Base-by-base conservation (phyloP, 208 protist genomes). In the Leishmania major region DNA sequence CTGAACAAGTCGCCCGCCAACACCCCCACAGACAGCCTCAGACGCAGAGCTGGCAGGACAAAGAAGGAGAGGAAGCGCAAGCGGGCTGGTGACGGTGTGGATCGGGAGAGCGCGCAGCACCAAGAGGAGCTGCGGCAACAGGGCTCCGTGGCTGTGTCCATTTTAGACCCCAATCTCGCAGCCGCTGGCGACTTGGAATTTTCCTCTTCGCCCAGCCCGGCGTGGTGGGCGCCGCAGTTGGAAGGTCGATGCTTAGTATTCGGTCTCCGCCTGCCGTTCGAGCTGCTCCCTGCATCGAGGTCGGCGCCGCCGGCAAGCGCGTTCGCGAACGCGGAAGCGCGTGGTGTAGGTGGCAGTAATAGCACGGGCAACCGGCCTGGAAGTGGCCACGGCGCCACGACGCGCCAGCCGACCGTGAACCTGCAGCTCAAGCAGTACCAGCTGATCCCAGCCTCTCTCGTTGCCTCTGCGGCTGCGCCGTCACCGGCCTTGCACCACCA, bases 171-270 rank as follows among this genome's bases (percentile, higher is more conserved):
- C 45, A 43, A 47, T 4, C 40, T 25, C 71, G 75, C 71, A 13
- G 66, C 75, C 1, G 71, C 17, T n/a, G 25, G 15, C 43, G 25
- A 19, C 67, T 72, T 22, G 2, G 67, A n/a, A 6, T 2, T 43
- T 19, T 31, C 40, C 66, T 45, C 66, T 22, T 72, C 67, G 37
- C 67, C 35, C 3, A 59, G 22, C 35, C 82, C 62, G 17, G 49
- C 78, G 31, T 82, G 83, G 83, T 86, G 83, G 83, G 57, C 77
- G 6, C 73, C 78, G 35, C 71, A 78, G 64, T 25, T 86, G 53
- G 78, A 86, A 19, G 83, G 83, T 19, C 57, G 79, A 60, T 51
- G 67, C 67, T 76, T 86, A 13, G 83, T 86, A 1, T 49, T 86
- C 1, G 83, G 83, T 4, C 74, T 86, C 2, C 83, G 80, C 31